Conservation (phyloP, 164 flowering plant species). For the Tinospora cordifolia region DNA sequence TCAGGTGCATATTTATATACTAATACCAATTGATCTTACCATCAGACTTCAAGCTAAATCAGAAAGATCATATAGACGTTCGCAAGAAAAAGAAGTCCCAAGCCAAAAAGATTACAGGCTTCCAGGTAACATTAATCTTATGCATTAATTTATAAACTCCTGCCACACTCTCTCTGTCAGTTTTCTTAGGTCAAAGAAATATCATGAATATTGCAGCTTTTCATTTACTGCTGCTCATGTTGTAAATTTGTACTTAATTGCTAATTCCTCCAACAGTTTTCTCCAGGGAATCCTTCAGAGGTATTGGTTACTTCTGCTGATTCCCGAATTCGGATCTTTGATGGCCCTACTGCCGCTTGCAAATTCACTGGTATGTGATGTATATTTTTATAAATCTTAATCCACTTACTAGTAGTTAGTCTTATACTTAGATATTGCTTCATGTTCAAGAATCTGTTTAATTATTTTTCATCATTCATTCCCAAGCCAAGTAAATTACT, state of each 20-base stretch:
- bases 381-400: not conserved
- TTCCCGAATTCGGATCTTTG: slow-evolving; percentile 52
- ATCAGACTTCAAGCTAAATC: slow-evolving; percentile 58
- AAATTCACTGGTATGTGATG: slow-evolving; percentile 61
- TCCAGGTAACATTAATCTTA: slow-evolving; percentile 45
- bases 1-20: not conserved
- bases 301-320: slow-evolving; percentile 83
- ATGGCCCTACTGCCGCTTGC: slow-evolving; percentile 47
- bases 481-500: too few relatives aligned
- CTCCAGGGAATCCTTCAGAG: slow-evolving; percentile 64
- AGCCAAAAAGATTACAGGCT: slow-evolving; percentile 82
- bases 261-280: slow-evolving; percentile 38
- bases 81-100: slow-evolving; percentile 56
- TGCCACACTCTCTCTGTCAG: not conserved
- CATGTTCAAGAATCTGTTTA: not conserved
- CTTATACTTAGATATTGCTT: too few relatives aligned
- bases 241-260: slow-evolving; percentile 6
- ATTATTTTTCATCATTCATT: too few relatives aligned
- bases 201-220: not conserved
- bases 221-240: not conserved
- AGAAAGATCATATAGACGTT: slow-evolving; percentile 38
- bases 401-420: not conserved
- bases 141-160: not conserved
- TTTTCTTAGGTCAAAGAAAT: not conserved
- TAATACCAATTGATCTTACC: not conserved